Evolutionary conservation across 2,329 filamentous ascomycete genomes (phyloP).

Genomic region (Trichophyton mentagrophytes): DNA sequence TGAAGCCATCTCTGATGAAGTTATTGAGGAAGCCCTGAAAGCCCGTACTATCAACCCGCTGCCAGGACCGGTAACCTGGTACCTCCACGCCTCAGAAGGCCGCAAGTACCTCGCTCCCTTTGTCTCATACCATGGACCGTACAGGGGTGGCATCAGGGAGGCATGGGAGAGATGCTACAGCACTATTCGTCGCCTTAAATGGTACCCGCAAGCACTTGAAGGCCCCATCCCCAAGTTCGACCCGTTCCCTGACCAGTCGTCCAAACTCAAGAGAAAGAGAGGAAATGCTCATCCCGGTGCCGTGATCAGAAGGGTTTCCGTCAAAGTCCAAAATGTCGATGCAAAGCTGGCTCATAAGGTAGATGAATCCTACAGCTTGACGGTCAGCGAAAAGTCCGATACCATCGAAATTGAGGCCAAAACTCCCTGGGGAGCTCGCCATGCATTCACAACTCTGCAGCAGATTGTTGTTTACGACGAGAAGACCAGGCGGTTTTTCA

Average conservation of each 20-base stretch:
- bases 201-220: conserved; percentile 43
- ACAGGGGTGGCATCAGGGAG: conserved; percentile 29
- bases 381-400: conserved; percentile 29
- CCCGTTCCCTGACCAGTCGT: conserved; percentile 32
- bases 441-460: conserved; percentile 46
- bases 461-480: conserved; percentile 40
- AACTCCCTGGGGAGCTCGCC: conserved; percentile 43
- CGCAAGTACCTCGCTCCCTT: conserved; percentile 31
- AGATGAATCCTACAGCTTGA: conserved; percentile 44
- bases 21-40: too few relatives aligned
- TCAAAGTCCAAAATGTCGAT: conserved; percentile 34
- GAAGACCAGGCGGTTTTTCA: conserved; percentile 29
- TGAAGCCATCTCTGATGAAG: conserved; percentile 26
- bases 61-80: conserved; percentile 34
- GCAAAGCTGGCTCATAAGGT: conserved; percentile 44
- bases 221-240: conserved; percentile 39
- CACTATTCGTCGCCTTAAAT: conserved; percentile 38
- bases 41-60: conserved; percentile 38
- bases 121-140: conserved; percentile 28
- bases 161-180: conserved; percentile 41
- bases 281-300: conserved; percentile 12
- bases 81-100: conserved; percentile 18
- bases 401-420: conserved; percentile 36
- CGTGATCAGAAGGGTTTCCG: conserved; percentile 31
- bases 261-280: conserved; percentile 19